A percentile compares a stretch with the other conserved stretches of the same genome.
phyloP scores from a whole-genome alignment of 176 grass and related monocot genomes.

The Ensete ventricosum region DNA sequence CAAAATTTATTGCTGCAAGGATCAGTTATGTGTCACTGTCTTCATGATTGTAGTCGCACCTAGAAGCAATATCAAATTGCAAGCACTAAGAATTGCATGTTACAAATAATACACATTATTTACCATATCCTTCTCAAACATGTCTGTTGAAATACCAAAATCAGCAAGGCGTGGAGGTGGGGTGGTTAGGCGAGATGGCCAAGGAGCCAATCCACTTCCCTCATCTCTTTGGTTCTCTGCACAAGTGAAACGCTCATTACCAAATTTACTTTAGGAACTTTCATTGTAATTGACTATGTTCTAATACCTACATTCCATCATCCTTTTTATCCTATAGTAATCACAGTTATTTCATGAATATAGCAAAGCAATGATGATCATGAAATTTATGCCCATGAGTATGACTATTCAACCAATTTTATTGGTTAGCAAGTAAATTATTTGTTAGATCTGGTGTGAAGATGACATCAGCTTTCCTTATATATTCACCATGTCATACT shows the following conservation, averaged over 20 bases:
- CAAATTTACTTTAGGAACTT: background rate
- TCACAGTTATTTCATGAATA: too few relatives aligned
- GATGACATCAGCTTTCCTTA: too few relatives aligned
- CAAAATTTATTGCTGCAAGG: conserved; percentile 10
- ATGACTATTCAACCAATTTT: too few relatives aligned
- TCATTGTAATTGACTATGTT: background rate
- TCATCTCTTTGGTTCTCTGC: conserved; percentile 84
- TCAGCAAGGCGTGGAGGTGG: conserved; percentile 87
- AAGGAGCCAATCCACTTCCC: conserved; percentile 81
- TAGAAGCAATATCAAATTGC: background rate
- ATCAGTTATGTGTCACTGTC: background rate
- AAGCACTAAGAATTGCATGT: background rate
- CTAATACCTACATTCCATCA: too few relatives aligned
- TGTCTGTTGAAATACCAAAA: conserved; percentile 64
- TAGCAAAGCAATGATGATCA: too few relatives aligned
- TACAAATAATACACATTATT: conserved; percentile 23
- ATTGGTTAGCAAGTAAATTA: too few relatives aligned
- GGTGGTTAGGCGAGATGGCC: conserved; percentile 82
- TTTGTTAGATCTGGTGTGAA: too few relatives aligned
- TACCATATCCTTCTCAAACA: conserved; percentile 88
- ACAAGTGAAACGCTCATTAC: conserved; percentile 17
- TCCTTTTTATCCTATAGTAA: too few relatives aligned
- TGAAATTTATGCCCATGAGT: too few relatives aligned
- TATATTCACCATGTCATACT: too few relatives aligned
- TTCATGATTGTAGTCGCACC: background rate